Evolutionary conservation across 768 basidiomycete genomes (phyloP), one percentile per base, ranked within the genome.

Genomic region (Daedalea quercina): DNA sequence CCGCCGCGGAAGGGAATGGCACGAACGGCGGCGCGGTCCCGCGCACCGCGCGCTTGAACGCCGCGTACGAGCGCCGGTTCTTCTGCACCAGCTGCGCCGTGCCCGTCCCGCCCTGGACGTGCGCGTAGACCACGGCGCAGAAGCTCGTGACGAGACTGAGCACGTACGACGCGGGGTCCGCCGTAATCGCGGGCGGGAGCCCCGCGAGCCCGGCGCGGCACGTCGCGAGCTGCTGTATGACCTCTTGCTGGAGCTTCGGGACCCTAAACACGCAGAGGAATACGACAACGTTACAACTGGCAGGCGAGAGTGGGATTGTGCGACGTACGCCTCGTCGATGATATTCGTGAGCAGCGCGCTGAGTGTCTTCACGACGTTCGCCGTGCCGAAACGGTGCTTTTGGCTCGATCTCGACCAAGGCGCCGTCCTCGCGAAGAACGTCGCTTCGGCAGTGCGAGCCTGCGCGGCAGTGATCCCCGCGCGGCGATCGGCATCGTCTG

Each of bases 401-500:
- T 78, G 70, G 1, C 56, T 25, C 13, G 80, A 69, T 2, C 64
- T 63, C 17, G 59, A 71, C 86, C 86, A 89, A 0, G 84, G 84
- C 0, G 63, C 19, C 1, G 70, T 79, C 0, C 52, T 63, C 15
- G 68, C 54, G 62, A 87, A 87, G 59, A 77, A 87, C 0, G 70
- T 56, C 0, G 63, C 52, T 2, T 77, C 77, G 0, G 66, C 60
- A 9, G 49, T 53, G 47, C 78, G 73, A 4, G 73, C 68, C 24
- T 72, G 76, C 0, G 58, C 44, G 23, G 69, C 69, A 1, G 75
- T 67, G 7, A 77, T 66, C 1, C 65, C 64, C 40, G 65, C 59
- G 15, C 60, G 54, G 0, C 86, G 77, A 51, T 84, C 76, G 3
- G 65, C 70, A 55, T 86, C 86, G 50, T 84, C 78, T 0, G 83